Base-by-base conservation (phyloP, 192 early-diverging fungal genomes). In the Podila verticillata region DNA sequence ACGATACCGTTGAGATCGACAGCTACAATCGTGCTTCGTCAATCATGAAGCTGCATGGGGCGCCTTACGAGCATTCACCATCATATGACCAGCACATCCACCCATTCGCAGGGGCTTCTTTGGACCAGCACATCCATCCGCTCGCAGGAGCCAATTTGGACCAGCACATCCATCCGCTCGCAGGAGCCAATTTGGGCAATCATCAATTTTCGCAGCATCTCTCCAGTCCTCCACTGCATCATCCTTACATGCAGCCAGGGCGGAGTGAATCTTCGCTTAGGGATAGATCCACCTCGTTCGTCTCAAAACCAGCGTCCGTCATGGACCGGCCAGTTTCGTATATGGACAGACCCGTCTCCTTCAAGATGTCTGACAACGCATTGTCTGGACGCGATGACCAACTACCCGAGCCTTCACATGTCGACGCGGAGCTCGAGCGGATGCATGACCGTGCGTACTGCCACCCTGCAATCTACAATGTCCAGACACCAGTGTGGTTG, bases 401-500 rank as follows among this genome's bases (percentile, higher is more conserved):
- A 13, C 35, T 19, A 51, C 24, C 75, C 17, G 57, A 64, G 19
- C 26, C 54, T 1, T 22, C 30, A 2, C 36, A n/a, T n/a, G 54
- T 3, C 15, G 65, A 56, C 63, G 47, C 32, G 4, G 70, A 83
- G 19, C 35, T 73, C 2, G 70, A 66, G 47, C 39, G 48, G 9
- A 12, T 74, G 8, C 84, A 81, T 49, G 61, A 71, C 19, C 74
- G 72, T 22, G 70, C 86, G 0, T 87, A 87, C 54, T 81, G 83
- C 62, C 83, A 88, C 31, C 87, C 87, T 10, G 72, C 85, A 6
- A 66, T 74, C 5, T 72, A 67, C 12, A 56, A 57, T 17, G 64
- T 59, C 3, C 83, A 84, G 24, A 79, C 74, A 7, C 82, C 85
- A 22, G 83, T 88, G 5, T 88, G 87, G 87, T 34, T 88, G n/a